A percentile compares a stretch with the other conserved stretches of the same genome.
Evolutionary conservation across 1,284 basidiomycete species (phyloP).

Genomic region (Fereydounia khargensis): DNA sequence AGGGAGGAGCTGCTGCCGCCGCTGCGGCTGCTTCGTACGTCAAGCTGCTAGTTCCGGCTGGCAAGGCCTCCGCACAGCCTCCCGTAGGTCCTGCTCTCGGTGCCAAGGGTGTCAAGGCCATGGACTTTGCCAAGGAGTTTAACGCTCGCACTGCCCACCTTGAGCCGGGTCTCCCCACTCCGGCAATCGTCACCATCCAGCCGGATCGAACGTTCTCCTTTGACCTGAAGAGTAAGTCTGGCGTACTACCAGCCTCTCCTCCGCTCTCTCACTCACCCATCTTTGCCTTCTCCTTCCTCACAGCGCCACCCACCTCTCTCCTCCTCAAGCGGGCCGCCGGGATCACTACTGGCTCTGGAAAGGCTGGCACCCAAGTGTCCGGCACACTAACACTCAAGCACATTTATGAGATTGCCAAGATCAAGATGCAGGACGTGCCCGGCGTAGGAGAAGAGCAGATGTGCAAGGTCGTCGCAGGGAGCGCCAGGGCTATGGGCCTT

Average conservation of each 20-base stretch:
- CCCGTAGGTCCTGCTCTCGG: constrained; percentile 96
- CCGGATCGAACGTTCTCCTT: constrained; percentile 95
- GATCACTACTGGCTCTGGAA: constrained; percentile 74
- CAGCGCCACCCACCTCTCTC: constrained; percentile 79
- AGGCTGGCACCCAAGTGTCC: constrained; percentile 69
- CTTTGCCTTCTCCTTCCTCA: constrained; percentile 2
- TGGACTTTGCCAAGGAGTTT: constrained; percentile 89
- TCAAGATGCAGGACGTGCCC: constrained; percentile 76
- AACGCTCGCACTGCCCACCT: constrained; percentile 77
- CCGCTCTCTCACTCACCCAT: too few species aligned
- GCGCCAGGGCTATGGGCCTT: constrained; percentile 43
- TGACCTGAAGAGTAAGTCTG: constrained; percentile 48
- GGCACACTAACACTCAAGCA: constrained; percentile 92
- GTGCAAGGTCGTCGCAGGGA: constrained; percentile 44
- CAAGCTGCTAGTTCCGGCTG: constrained; percentile 81
- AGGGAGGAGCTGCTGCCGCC: constrained; percentile 39
- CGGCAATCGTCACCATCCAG: constrained; percentile 85
- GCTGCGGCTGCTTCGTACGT: constrained; percentile 40
- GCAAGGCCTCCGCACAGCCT: constrained; percentile 91
- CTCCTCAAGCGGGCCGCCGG: constrained; percentile 88
- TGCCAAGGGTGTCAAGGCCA: constrained; percentile 96
- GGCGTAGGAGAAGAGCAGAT: constrained; percentile 49
- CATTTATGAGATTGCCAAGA: constrained; percentile 97
- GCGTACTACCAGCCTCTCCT: too few species aligned
- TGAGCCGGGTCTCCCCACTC: constrained; percentile 80